A percentile compares a stretch with the other conserved stretches of the same genome.
Conservation (phyloP, 2,329 filamentous ascomycete species). For the Fusarium bactridioides region DNA sequence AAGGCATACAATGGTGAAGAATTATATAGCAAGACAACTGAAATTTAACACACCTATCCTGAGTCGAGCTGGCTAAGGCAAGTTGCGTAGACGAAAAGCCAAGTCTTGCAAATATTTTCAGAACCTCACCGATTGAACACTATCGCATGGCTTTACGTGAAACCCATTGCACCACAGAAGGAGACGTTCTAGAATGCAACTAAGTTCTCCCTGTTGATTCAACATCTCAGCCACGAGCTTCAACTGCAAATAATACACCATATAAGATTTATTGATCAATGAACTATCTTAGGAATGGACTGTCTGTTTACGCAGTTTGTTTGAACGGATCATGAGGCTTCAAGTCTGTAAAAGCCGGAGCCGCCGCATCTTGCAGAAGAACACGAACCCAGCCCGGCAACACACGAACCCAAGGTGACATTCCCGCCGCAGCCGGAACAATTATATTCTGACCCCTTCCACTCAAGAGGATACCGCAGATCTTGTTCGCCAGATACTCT, state of each 20-base stretch:
- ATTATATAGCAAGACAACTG: background rate
- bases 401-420: background rate
- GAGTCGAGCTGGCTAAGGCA: no score
- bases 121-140: no score
- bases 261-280: background rate
- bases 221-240: no score
- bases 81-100: fast-evolving
- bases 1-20: background rate
- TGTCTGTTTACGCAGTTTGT: fast-evolving
- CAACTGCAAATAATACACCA: background rate
- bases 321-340: background rate
- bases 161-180: no score
- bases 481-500: background rate
- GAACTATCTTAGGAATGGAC: background rate
- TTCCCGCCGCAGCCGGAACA: background rate
- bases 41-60: background rate
- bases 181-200: no score
- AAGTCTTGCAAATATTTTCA: no score
- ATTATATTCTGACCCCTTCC: background rate
- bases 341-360: background rate
- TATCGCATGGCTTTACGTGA: no score
- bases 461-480: background rate
- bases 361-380: background rate
- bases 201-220: fast-evolving
- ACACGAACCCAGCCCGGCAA: background rate